Evolutionary conservation across 208 protist genomes (phyloP), one percentile per base, ranked within the genome.

Genomic region (Leishmania turanica): DNA sequence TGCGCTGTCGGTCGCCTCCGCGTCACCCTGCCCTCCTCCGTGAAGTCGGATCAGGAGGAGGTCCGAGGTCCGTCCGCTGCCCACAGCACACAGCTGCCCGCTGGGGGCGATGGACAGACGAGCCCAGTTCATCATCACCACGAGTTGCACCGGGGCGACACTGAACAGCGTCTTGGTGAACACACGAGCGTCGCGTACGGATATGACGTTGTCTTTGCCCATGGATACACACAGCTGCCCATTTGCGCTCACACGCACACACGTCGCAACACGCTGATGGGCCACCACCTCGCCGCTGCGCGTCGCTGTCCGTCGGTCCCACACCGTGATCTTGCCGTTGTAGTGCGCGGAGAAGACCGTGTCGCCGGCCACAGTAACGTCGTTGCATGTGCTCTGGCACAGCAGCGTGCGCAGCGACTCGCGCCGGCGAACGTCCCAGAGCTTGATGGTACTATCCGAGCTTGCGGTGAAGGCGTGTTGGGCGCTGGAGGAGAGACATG

Each of bases 271-370:
- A 9, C 89, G 85, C 27, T 88, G 84, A 54, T 95, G 92, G 11
- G 85, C 90, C 3, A 87, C 75, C n/a, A 88, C 85, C 68, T 84
- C 84, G 40, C 78, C 75, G 15, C 58, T 81, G 6, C 70, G 81
- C 56, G 51, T 40, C 17, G 83, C 86, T 19, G 83, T 82, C n/a
- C 92, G 90, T 0, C 87, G 77, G 64, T 95, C 92, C 90, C 92
- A 95, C 42, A 89, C 77, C 19, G 79, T 87, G 17, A 95, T 73
- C 45, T 85, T 92, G 5, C 92, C 92, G 75, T 95, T 93, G 78
- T 93, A 93, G 72, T 95, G 92, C 13, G 90, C 90, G 15, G 92
- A 93, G 78, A 93, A 77, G 79, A 95, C 83, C 27, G 78, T 85
- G 68, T 89, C 88, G 47, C 85, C 85, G 7, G 80, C 71, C 17